phyloP scores from a whole-genome alignment of 1,284 basidiomycete genomes.

The Sporisorium graminicola region DNA sequence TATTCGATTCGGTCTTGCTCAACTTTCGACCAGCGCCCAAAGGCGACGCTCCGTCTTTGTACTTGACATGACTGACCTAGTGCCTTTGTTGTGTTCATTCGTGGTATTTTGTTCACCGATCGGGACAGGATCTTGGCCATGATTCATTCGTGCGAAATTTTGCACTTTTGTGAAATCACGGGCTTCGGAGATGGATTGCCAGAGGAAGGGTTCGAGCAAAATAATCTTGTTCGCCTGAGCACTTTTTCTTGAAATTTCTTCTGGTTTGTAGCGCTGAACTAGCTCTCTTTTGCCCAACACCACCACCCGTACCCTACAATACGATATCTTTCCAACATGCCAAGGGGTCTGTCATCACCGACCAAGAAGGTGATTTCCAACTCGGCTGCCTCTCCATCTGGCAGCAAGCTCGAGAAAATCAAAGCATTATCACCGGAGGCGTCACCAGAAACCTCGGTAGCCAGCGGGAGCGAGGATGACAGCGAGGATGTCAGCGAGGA shows the following conservation, averaged over 20 bases:
- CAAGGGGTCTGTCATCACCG: constrained; percentile 18
- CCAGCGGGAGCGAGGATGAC: constrained; percentile 12
- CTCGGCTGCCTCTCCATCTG: constrained; percentile 12
- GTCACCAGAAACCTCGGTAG: constrained; percentile 2
- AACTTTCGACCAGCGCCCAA: neutral
- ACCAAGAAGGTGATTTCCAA: constrained; percentile 16
- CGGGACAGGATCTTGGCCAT: constrained; percentile 1
- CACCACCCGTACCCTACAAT: neutral
- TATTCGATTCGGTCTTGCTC: neutral
- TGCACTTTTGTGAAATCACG: neutral
- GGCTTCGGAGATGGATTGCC: constrained; percentile 7
- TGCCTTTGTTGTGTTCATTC: neutral
- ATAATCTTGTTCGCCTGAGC: constrained; percentile 10
- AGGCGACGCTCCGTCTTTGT: too few relatives aligned
- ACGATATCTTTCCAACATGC: constrained; percentile 9
- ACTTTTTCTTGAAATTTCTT: neutral
- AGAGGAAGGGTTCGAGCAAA: constrained; percentile 19
- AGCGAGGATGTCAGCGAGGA: constrained; percentile 12
- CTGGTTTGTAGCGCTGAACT: neutral
- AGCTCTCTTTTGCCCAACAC: neutral
- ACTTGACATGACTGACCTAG: neutral
- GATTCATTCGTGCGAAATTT: constrained; percentile 4
- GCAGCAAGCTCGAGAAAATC: constrained; percentile 17
- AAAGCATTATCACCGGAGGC: constrained; percentile 20
- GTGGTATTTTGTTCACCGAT: neutral